A percentile compares a stretch with the other conserved stretches of the same genome.
These are phyloP conservation scores for Lipomyces anomalus DNA, from an alignment of 805 yeast genomes.

Conservation along the genomic window DNA sequence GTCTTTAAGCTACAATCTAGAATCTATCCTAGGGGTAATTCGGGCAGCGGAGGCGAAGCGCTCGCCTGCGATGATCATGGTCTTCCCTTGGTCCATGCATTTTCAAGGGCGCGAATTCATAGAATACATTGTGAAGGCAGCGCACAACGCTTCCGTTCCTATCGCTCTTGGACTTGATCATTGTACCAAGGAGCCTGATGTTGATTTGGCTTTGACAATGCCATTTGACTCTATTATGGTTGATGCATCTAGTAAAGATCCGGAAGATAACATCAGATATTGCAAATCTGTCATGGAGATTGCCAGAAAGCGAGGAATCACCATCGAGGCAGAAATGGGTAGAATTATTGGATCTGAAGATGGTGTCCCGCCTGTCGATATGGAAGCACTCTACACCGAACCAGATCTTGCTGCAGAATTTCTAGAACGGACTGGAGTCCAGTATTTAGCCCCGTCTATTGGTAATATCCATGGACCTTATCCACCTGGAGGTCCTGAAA, in stretches of 20 bases:
- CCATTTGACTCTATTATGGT: conserved; percentile 40
- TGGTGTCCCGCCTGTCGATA: conserved; percentile 32
- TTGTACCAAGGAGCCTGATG: conserved; percentile 33
- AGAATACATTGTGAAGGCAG: conserved; percentile 28
- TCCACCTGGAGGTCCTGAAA: conserved; percentile 35
- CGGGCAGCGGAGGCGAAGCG: conserved; percentile 35
- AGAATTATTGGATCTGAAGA: conserved; percentile 40
- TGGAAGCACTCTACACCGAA: conserved; percentile 35
- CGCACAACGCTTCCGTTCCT: conserved; percentile 34
- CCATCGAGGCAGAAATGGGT: conserved; percentile 39
- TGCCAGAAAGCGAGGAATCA: conserved; percentile 31
- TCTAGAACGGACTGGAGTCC: conserved; percentile 34
- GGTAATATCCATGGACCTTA: conserved; percentile 39
- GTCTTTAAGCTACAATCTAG: conserved; percentile 33
- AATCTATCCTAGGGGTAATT: conserved; percentile 35
- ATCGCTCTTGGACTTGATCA: conserved; percentile 37
- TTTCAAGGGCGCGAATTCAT: conserved; percentile 33
- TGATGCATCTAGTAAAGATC: conserved; percentile 37
- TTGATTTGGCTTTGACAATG: conserved; percentile 32
- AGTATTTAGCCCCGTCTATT: conserved; percentile 37
- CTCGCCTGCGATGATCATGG: conserved; percentile 35
- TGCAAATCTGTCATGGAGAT: conserved; percentile 32
- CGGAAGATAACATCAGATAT: conserved; percentile 32
- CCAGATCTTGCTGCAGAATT: conserved; percentile 34
- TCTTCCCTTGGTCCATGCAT: conserved; percentile 38